Base-by-base conservation (phyloP, 495 filamentous ascomycete genomes). In the Podospora anserina region DNA sequence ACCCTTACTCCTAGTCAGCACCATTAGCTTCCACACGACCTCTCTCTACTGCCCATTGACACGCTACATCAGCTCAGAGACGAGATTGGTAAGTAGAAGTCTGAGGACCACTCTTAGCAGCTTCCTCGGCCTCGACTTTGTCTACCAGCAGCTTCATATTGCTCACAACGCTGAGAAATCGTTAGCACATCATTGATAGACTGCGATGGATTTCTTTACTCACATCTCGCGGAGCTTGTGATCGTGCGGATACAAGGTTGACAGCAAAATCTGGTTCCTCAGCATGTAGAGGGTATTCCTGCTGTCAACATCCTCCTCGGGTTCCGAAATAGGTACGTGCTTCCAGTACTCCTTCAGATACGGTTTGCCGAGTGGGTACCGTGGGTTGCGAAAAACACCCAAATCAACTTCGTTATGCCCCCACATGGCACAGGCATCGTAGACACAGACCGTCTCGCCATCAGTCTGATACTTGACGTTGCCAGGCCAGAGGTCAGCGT, bases 351-450 rank as follows among this genome's bases (percentile, higher is more conserved):
- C 66, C 20, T 72, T 66, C 34, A 70, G 26, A 23, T 75, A 76
- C 44, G 68, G 49, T 53, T 70, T 70, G 5, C 68, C 72, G 6
- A 74, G 64, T 9, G 65, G 69, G 58, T 75, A 75, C 13, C 70
- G 61, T 19, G 72, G 72, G 59, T 69, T 69, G 5, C 77, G 73
- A 56, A 77, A 80, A n/a, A 78, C 72, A 15, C 67, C 78, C 0
- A 80, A 64, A 55, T 79, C 79, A 76, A 81, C 81, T 75, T 86
- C 84, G 55, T 85, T 82, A 64, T 87, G 84, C 0, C 78, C 83
- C 72, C 81, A 87, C 67, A 79, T 80, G 16, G 69, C 76, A 64
- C 77, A 77, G 0, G 83, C 75, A 69, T 86, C 83, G 65, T 81
- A 86, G 9, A 86, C 72, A 28, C 79, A 70, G 19, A 80, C 66